Base-by-base conservation (phyloP, 805 yeast species). In the Wickerhamiella kurtzmanii region DNA sequence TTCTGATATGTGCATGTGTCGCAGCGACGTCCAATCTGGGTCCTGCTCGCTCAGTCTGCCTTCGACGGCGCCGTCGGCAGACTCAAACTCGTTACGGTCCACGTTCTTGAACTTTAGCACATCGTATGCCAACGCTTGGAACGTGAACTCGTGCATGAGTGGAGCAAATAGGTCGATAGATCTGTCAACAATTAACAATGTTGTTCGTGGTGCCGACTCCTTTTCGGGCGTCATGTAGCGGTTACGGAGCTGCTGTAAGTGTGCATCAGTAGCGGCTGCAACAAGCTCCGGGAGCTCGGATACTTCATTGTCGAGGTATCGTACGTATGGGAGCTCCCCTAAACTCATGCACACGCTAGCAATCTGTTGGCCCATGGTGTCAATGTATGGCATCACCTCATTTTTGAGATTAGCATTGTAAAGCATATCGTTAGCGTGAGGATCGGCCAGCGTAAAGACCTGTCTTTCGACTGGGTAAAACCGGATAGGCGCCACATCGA, bases 41-140 rank as follows among this genome's bases (percentile, higher is more conserved):
- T 86, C 95, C 22, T 67, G 54, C 46, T 77, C 81, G 46, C 74
- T 71, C 42, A 82, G 66, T 47, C 66, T 72, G 3, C 84, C 70
- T 2, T 58, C 58, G 41, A 72, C 71, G 37, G 60, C 56, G 16
- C 46, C 47, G 25, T 47, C 52, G 9, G 18, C 21, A 16, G 22
- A n/a, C 37, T 8, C 21, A 57, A 79, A 83, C 28, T 59, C 66
- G 60, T 75, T 80, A n/a, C 59, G 58, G 53, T 72, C 67, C 45
- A 67, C 62, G 62, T 64, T 66, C 55, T 59, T 53, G 40, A 71
- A 66, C n/a, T 64, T 58, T 35, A 67, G 74, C 25, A 81, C 64
- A 62, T 89, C 98, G 66, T 81, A 80, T 17, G 88, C 82, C 83
- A 88, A 79, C 3, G 96, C 88, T 64, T 89, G 94, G 63, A 88